These are phyloP conservation scores for Trematosphaeria pertusa DNA, from an alignment of 2,329 filamentous ascomycete species.

Conservation along the genomic window DNA sequence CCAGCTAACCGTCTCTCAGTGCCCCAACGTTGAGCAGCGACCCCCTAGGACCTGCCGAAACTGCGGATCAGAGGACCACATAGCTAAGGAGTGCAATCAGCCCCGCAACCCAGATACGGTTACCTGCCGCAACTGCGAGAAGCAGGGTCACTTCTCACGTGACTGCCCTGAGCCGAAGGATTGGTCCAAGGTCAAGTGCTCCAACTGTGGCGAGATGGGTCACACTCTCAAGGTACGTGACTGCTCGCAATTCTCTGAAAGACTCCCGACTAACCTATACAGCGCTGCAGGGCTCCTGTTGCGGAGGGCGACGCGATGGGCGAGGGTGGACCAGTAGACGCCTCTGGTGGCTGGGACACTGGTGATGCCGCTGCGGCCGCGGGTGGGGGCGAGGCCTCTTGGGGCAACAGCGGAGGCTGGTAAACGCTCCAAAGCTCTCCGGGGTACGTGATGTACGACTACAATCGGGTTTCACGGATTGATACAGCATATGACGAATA, in stretches of 20 bases:
- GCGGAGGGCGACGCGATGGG: constrained; percentile 25
- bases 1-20: too few species aligned
- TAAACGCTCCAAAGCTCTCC: neutral
- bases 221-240: constrained; percentile 40
- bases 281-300: constrained; percentile 42
- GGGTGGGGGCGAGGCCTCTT: constrained; percentile 26
- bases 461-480: too few species aligned
- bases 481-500: too few species aligned
- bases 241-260: neutral
- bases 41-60: constrained; percentile 42
- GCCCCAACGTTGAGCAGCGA: constrained; percentile 38
- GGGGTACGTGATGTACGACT: too few species aligned
- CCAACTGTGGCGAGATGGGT: constrained; percentile 53
- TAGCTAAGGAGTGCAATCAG: constrained; percentile 46
- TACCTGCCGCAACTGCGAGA: constrained; percentile 68
- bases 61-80: constrained; percentile 46
- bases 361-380: constrained; percentile 11
- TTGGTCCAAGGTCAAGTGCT: constrained; percentile 56
- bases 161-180: constrained; percentile 66
- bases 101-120: constrained; percentile 48
- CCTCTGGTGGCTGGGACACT: constrained; percentile 20
- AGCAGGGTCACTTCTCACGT: constrained; percentile 65
- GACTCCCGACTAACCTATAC: constrained; percentile 16
- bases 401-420: constrained; percentile 15
- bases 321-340: constrained; percentile 21